phyloP scores from a whole-genome alignment of 192 early-diverging fungal genomes.

The Coemansia furcata region DNA sequence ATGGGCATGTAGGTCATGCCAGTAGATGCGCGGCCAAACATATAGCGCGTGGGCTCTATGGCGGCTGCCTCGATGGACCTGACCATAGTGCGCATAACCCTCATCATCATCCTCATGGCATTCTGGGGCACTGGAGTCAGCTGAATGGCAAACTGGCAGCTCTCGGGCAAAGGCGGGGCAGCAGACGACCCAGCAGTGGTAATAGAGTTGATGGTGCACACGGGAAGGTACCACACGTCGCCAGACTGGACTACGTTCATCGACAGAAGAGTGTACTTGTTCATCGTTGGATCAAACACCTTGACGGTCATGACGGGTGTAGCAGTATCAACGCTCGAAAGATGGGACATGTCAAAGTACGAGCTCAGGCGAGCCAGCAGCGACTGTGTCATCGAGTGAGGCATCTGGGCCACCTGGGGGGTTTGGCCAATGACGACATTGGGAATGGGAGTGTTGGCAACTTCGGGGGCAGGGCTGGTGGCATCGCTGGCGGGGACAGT shows the following conservation, averaged over 20 bases:
- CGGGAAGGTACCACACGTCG: constrained; percentile 23
- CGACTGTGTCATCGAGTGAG: neutral
- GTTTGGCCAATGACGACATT: neutral
- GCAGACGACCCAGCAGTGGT: neutral
- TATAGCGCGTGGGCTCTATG: neutral
- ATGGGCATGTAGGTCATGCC: neutral
- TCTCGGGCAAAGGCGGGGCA: neutral
- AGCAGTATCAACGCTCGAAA: constrained; percentile 3
- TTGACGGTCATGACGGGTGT: constrained; percentile 11
- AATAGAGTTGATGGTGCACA: constrained; percentile 26
- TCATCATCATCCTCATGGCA: neutral
- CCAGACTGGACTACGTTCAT: constrained; percentile 11
- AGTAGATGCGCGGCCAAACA: neutral
- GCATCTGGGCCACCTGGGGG: neutral
- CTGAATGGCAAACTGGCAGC: constrained; percentile 18
- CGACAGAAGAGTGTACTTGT: constrained; percentile 24
- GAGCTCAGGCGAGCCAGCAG: constrained; percentile 15
- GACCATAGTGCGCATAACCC: neutral
- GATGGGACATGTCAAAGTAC: constrained; percentile 19
- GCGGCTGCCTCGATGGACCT: neutral
- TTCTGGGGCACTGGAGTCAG: constrained; percentile 18
- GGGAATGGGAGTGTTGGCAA: neutral
- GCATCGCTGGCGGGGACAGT: neutral
- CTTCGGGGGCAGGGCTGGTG: neutral
- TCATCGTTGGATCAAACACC: constrained; percentile 21